A percentile compares a stretch with the other conserved stretches of the same genome.
Evolutionary conservation across 257 asterid species (phyloP).

Genomic region (Solanum okadae): DNA sequence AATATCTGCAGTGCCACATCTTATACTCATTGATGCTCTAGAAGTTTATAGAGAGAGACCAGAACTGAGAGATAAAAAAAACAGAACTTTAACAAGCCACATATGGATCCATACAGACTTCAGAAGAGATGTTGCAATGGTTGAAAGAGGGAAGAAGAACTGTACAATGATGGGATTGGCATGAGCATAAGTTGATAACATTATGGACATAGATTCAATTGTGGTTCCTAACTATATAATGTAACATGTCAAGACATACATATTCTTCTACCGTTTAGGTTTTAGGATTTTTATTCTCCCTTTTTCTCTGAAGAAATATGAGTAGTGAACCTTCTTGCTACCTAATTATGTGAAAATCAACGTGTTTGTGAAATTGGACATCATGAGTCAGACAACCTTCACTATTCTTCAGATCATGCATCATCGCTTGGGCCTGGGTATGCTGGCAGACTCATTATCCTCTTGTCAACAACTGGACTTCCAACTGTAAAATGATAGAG

Average conservation of each 20-base stretch:
- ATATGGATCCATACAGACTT: not conserved
- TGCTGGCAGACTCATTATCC: slow-evolving; percentile 91
- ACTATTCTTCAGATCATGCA: slow-evolving; percentile 16
- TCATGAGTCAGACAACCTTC: not conserved
- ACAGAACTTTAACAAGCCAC: not conserved
- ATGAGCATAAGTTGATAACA: not conserved
- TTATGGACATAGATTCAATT: not conserved
- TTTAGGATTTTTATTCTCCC: not conserved
- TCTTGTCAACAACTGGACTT: slow-evolving; percentile 68
- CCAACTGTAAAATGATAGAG: slow-evolving; percentile 88
- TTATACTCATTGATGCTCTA: not conserved
- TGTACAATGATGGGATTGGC: not conserved
- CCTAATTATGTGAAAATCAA: not conserved
- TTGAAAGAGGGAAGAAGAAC: not conserved
- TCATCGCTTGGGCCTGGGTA: slow-evolving; percentile 69
- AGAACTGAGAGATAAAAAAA: not conserved
- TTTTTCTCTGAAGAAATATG: not conserved
- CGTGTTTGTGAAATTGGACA: not conserved
- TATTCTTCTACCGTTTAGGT: not conserved
- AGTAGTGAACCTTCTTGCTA: not conserved
- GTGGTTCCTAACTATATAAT: not conserved
- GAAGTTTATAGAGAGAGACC: not conserved
- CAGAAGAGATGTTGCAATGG: not conserved
- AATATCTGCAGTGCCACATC: not conserved
- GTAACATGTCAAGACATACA: not conserved